Evolutionary conservation across 106 monocot genomes (phyloP), one percentile per base, ranked within the genome.

Genomic region (Dioscorea zingiberensis): DNA sequence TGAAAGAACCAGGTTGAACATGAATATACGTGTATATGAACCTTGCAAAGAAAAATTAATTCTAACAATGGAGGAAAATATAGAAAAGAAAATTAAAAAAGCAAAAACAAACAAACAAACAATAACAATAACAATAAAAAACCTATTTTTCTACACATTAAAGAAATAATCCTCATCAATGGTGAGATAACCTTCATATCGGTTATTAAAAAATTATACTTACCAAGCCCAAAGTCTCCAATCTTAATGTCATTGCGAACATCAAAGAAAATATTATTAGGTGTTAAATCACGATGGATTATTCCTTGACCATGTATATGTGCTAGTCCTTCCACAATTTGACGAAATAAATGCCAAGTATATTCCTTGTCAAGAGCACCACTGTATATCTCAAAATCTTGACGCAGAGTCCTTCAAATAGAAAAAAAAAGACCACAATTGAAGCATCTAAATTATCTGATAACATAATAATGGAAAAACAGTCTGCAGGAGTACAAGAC

Each of bases 271-370:
- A 97, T 97, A 58, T 97, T 97, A 66, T 71, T 97, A 55, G 97
- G 97, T 54, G 91, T 97, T 72, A 97, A 71, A 72, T 97, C 97
- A 32, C 97, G 88, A 78, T 97, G 97, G 44, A 97, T 92, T 58
- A 97, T 97, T 71, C 92, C 97, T 77, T 86, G 97, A 54, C 92
- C 82, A 75, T 97, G 97, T 70, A 97, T 89, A 77, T 97, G 97
- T 46, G 92, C 88, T 27, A 97, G 69, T 23, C 97, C 97, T 97
- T 97, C 97, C n/a, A 92, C 83, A 77, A 97, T 92, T 86, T 97
- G 97, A 21, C 92, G 91, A 80, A 92, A 97, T 54, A 86, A 71
- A 81, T 84, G 83, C 97, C 97, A 97, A 16, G 79, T 73, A 58
- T 81, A 75, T 24, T 97, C 88, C 76, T 92, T 89, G 67, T 86